phyloP scores from a whole-genome alignment of 2,329 filamentous ascomycete species.

The Penicillium sp. region DNA sequence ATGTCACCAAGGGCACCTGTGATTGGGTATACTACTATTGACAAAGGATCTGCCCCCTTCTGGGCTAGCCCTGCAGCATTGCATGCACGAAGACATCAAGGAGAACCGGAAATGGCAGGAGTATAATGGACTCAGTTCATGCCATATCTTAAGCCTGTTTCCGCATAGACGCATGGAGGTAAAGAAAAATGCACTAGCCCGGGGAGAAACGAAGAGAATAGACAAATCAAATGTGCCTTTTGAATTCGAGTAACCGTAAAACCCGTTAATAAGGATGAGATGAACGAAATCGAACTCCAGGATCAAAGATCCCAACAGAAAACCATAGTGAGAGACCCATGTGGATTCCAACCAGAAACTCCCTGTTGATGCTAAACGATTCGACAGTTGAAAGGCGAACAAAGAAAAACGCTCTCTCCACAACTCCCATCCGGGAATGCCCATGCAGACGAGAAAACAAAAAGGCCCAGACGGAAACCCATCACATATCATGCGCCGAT shows the following conservation, averaged over 20 bases:
- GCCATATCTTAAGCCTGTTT: neutral
- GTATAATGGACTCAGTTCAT: neutral
- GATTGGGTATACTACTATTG: too few species aligned
- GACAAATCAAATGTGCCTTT: neutral
- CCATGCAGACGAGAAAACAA: constrained; percentile 4
- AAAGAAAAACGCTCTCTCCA: neutral
- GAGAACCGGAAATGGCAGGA: too few species aligned
- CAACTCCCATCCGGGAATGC: neutral
- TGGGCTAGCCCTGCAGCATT: too few species aligned
- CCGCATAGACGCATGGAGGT: neutral
- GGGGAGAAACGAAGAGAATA: neutral
- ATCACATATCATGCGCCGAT: constrained; percentile 14
- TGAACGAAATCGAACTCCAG: constrained; percentile 11
- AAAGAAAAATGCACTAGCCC: neutral
- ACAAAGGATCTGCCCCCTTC: too few species aligned
- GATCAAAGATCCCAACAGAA: neutral
- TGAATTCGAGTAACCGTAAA: constrained; percentile 1
- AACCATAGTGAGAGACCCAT: constrained; percentile 8
- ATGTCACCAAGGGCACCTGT: too few species aligned
- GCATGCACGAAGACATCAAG: too few species aligned
- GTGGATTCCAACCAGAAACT: constrained; percentile 10
- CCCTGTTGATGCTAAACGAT: constrained; percentile 15
- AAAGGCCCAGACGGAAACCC: neutral
- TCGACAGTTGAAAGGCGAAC: neutral
- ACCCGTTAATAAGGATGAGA: constrained; percentile 1